phyloP scores from a whole-genome alignment of 2,329 filamentous ascomycete genomes.

The Colletotrichum abscissum region DNA sequence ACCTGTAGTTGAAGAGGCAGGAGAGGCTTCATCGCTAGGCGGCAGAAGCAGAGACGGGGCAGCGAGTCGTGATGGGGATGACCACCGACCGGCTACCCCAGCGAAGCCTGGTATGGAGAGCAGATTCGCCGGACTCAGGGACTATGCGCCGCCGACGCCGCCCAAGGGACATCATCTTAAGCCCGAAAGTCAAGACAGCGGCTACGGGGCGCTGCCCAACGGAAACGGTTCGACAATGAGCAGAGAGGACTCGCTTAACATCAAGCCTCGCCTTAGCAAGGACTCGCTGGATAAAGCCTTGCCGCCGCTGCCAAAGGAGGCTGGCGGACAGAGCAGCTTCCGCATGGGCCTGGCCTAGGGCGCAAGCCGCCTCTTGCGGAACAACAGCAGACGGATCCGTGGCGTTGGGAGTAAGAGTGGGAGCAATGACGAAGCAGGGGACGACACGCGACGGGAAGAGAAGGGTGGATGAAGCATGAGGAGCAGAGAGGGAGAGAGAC shows the following conservation, averaged over 20 bases:
- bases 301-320: slow-evolving; percentile 62
- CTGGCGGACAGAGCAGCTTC: slow-evolving; percentile 29
- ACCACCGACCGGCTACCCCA: slow-evolving; percentile 53
- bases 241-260: slow-evolving; percentile 44
- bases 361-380: slow-evolving; percentile 1
- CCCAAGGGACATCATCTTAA: slow-evolving; percentile 56
- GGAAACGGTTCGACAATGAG: slow-evolving; percentile 45
- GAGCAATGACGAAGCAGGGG: neutral
- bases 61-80: slow-evolving; percentile 60
- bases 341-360: slow-evolving; percentile 30
- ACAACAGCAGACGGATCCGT: neutral
- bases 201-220: slow-evolving; percentile 50
- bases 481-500: neutral
- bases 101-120: slow-evolving; percentile 51
- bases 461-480: slow-evolving; percentile 5
- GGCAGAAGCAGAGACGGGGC: slow-evolving; percentile 66
- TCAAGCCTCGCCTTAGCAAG: slow-evolving; percentile 57
- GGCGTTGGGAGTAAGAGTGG: neutral
- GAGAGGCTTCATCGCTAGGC: slow-evolving; percentile 77
- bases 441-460: neutral
- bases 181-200: slow-evolving; percentile 60
- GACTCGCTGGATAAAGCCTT: slow-evolving; percentile 71
- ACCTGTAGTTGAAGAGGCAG: slow-evolving; percentile 91
- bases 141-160: slow-evolving; percentile 58
- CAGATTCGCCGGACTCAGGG: slow-evolving; percentile 35